Evolutionary conservation across 257 asterid genomes (phyloP), one percentile per base, ranked within the genome.

Genomic region (Echium plantagineum): DNA sequence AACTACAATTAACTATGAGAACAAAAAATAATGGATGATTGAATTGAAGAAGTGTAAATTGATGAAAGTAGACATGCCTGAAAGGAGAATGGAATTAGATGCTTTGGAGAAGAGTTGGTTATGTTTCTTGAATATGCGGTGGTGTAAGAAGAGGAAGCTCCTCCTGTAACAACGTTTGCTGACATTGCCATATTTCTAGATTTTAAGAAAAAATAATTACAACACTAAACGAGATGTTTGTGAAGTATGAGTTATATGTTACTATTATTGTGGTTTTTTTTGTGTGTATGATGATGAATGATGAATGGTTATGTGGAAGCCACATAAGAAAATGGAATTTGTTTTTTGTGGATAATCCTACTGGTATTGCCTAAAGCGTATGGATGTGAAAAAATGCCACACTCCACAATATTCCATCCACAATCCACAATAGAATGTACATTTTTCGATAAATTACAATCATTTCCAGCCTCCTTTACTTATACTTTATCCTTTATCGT

Each of bases 101-200:
- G 62, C 52, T 68, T 71, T 30, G 66, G 63, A 55, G 63, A 58
- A 17, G 77, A 58, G 74, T 38, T 61, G 74, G 26, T 75, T 15
- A 60, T 72, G 59, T 60, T 85, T 61, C 78, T 71, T 60, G 70
- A 70, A 66, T 79, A 79, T 7, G 90, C 72, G 64, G 80, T 72
- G n/a, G 89, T 62, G 61, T 81, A 80, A 58, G 87, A 75, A 55
- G 95, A 71, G 51, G 90, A 69, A 51, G 84, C 75, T 60, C 78
- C 75, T 57, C 77, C 86, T 57, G 90, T 87, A 72, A 87, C 88
- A 55, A 80, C 75, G 20, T 83, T 71, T 24, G 88, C 71, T 67
- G 87, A 62, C 85, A 77, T 76, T 26, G 58, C 21, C 24, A 53
- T 56, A 15, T 21, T 55, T 42, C 48, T 19, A 0, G 46, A 35